Evolutionary conservation across 345 rosid species (phyloP).

Genomic region (Linum lewisii): DNA sequence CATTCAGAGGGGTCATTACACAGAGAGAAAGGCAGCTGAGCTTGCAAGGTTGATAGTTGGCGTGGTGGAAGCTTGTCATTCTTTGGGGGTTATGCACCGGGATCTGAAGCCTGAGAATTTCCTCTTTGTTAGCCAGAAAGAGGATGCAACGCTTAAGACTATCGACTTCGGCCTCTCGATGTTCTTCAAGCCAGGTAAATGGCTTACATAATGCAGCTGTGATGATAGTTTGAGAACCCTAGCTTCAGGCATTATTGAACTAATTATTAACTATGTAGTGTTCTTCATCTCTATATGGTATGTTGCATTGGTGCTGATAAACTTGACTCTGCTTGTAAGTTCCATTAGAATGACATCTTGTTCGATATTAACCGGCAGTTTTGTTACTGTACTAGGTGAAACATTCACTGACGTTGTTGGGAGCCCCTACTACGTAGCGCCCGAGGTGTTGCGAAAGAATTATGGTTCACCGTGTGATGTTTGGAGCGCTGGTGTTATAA

Average conservation of each 20-base stretch:
- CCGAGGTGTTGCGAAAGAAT: background rate
- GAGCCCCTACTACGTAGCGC: conserved; percentile 1
- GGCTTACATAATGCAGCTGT: no score
- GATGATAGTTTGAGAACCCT: no score
- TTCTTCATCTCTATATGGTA: no score
- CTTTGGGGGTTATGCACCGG: background rate
- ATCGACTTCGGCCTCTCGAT: background rate
- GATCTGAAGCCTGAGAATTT: background rate
- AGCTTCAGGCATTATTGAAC: no score
- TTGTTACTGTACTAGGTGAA: background rate
- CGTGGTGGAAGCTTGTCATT: background rate
- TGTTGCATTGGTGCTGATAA: no score
- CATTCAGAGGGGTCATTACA: background rate
- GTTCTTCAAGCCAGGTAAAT: background rate
- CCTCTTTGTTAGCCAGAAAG: background rate
- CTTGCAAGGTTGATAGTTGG: background rate
- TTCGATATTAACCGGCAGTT: background rate
- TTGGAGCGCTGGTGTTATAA: background rate
- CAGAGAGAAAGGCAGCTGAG: background rate
- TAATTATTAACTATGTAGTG: no score
- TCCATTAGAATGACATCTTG: no score
- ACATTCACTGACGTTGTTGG: background rate
- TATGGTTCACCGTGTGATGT: background rate
- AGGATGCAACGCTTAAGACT: background rate
- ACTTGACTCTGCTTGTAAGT: no score